A percentile compares a stretch with the other conserved stretches of the same genome.
Evolutionary conservation across 306 rosid genomes (phyloP).

Genomic region (Dalbergia cultrata): DNA sequence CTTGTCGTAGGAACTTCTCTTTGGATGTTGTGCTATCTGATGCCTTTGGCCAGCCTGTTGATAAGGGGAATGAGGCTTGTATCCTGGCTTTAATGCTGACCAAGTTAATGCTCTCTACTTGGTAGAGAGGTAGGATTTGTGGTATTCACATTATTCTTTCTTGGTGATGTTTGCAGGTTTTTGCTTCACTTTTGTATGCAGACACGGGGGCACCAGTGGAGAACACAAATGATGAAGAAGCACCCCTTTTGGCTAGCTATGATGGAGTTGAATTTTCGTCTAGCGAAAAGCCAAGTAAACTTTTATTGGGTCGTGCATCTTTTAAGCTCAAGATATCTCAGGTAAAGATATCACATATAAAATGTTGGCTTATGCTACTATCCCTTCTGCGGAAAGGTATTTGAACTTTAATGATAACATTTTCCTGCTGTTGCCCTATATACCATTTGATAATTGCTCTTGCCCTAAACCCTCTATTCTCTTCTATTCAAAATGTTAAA

Average conservation of each 20-base stretch:
- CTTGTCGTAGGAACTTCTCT: conserved; percentile 91
- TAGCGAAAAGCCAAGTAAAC: conserved; percentile 70
- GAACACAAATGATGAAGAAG: conserved; percentile 79
- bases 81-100: conserved; percentile 31
- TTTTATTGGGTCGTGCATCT: conserved; percentile 87
- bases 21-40: conserved; percentile 77
- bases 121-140: conserved; percentile 21
- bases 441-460: background rate
- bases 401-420: background rate
- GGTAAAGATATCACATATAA: conserved; percentile 57
- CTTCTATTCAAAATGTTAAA: background rate
- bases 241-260: conserved; percentile 82
- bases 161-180: conserved; percentile 65
- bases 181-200: conserved; percentile 84
- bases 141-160: conserved; percentile 33
- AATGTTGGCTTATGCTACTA: conserved; percentile 26
- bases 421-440: background rate
- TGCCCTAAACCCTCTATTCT: background rate
- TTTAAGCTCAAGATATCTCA: conserved; percentile 96
- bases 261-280: conserved; percentile 88
- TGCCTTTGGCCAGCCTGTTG: conserved; percentile 69
- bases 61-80: conserved; percentile 78
- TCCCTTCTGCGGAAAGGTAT: background rate
- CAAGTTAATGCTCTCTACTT: conserved; percentile 35
- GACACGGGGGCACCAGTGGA: conserved; percentile 79